Evolutionary conservation across 2,329 filamentous ascomycete genomes (phyloP).

Genomic region (Claviceps citrina): DNA sequence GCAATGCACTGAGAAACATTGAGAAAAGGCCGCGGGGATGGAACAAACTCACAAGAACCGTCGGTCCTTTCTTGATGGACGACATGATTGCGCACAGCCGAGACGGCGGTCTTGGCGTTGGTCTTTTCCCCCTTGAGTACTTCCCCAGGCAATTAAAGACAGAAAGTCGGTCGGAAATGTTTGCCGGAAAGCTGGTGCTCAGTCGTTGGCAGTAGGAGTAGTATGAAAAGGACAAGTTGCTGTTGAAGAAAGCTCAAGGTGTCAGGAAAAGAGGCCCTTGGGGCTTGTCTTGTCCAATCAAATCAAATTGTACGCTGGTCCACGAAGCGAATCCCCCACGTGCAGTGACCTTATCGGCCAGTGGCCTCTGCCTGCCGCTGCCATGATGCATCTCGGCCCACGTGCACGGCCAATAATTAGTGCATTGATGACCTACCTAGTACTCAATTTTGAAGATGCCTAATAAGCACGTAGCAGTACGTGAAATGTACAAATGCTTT

Average conservation of each 20-base stretch:
- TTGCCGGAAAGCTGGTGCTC: neutral
- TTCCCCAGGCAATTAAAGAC: neutral
- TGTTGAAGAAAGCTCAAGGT: neutral
- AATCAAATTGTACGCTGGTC: neutral
- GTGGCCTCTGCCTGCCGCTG: too few species aligned
- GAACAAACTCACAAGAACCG: slow-evolving; percentile 41
- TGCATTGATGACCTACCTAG: too few species aligned
- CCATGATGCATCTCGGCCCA: neutral
- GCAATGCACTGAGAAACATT: neutral
- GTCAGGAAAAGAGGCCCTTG: neutral
- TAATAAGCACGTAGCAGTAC: too few species aligned
- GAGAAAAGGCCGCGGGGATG: neutral
- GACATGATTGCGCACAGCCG: slow-evolving; percentile 19
- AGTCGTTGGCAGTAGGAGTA: neutral
- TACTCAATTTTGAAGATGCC: too few species aligned
- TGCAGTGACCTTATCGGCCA: neutral
- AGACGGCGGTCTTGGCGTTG: neutral
- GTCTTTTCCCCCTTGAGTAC: neutral
- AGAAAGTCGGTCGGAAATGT: neutral
- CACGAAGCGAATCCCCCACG: too few species aligned
- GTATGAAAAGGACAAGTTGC: neutral
- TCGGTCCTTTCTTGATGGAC: slow-evolving; percentile 40
- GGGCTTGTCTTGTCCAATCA: neutral
- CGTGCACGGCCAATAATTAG: neutral
- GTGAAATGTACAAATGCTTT: too few species aligned